Evolutionary conservation across 2,329 filamentous ascomycete species (phyloP), one percentile per base, ranked within the genome.

Genomic region (Arachnomyces sp.): DNA sequence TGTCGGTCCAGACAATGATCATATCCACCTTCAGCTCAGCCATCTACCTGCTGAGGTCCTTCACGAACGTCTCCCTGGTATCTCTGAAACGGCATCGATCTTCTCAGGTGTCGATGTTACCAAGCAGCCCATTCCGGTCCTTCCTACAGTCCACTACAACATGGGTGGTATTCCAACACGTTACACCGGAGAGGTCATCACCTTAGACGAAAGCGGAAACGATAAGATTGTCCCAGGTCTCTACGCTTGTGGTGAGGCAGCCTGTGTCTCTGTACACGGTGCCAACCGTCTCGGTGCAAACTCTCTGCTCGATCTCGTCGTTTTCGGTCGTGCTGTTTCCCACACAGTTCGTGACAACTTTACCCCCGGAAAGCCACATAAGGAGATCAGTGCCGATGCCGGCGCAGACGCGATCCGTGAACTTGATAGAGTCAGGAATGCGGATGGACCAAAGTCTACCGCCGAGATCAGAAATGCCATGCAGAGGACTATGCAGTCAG

Each of bases 131-230:
- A 96, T 96, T 54, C 90, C 90, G 46, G 90, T 96, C 51, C 76
- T 96, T 48, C 90, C 90, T 43, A 96, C 90, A 33, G 90, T 95
- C 52, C 89, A 98, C 76, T 98, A 98, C 78, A 95, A 95, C 78
- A 98, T 96, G 92, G 90, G 90, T 68, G 90, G 92, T 77, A 95
- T 98, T 54, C 90, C 90, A 38, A 96, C 92, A 52, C 87, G 86
- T 60, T 96, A 95, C 77, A 95, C 87, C 47, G 90, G 92, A 66
- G 88, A 98, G 71, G 92, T 96, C 46, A 69, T 98, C 53, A 93
- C 87, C 13, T 73, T 94, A 38, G 87, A 95, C 54, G 82, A 85
- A 60, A 65, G 78, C 46, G 92, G 92, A 52, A 80, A 94, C 43
- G 92, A 96, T 72, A 78, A 94, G 75, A 78, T 95, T 53, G 92